A percentile compares a stretch with the other conserved stretches of the same genome.
Evolutionary conservation across 345 rosid species (phyloP).

Genomic region (Limnanthes douglasii): DNA sequence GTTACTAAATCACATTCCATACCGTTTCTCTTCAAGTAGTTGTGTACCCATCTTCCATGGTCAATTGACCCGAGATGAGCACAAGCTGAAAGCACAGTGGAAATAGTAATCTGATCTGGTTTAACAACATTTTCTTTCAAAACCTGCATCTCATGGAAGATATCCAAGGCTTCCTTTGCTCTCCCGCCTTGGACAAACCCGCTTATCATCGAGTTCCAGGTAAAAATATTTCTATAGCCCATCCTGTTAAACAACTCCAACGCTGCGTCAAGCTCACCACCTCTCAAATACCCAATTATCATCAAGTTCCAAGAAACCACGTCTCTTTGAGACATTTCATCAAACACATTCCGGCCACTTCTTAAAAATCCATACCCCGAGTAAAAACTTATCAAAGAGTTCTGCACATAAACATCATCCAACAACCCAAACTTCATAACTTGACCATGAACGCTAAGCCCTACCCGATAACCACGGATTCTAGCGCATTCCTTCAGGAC

Average conservation of each 20-base stretch:
- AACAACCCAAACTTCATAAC: conserved; percentile 22
- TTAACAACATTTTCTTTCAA: conserved; percentile 8
- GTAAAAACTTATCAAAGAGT: conserved; percentile 24
- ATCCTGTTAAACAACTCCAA: conserved; percentile 20
- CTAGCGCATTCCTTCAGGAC: conserved; percentile 36
- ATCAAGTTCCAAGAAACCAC: conserved; percentile 48
- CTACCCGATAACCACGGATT: conserved; percentile 12
- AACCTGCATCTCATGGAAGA: conserved; percentile 34
- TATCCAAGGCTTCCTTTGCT: conserved; percentile 32
- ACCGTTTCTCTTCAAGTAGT: conserved; percentile 28
- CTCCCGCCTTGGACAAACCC: conserved; percentile 41
- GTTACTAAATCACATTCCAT: conserved; percentile 33
- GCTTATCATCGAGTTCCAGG: conserved; percentile 49
- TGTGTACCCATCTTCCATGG: conserved; percentile 36
- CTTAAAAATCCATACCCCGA: conserved; percentile 11
- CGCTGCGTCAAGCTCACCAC: conserved; percentile 27
- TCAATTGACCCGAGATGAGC: conserved; percentile 41
- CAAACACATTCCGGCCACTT: conserved; percentile 31
- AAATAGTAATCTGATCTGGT: conserved; percentile 43
- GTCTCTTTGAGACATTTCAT: conserved; percentile 33
- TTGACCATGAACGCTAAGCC: conserved; percentile 26
- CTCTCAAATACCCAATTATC: conserved; percentile 36
- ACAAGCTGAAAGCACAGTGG: conserved; percentile 46
- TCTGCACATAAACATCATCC: conserved; percentile 27
- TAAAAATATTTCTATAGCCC: conserved; percentile 21